Evolutionary conservation across 2,329 filamentous ascomycete genomes (phyloP).

Genomic region (Penicillium sp.): DNA sequence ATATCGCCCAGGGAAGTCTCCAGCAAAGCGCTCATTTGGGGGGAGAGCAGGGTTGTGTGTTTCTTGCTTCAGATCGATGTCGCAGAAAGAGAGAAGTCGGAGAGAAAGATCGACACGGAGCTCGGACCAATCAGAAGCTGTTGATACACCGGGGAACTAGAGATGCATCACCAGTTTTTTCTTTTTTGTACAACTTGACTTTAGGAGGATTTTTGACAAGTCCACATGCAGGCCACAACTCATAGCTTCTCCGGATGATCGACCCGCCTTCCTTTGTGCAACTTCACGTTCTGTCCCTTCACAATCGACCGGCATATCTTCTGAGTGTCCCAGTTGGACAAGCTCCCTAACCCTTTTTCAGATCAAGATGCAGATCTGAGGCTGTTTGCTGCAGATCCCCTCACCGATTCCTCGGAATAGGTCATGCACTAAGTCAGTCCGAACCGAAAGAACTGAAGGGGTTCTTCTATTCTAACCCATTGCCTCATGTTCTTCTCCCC

Average conservation of each 20-base stretch:
- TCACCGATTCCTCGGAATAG: conserved; percentile 12
- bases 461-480: neutral
- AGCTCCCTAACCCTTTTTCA: conserved; percentile 9
- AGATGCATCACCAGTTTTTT: neutral
- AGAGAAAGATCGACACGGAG: conserved; percentile 14
- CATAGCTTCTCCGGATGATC: conserved; percentile 21
- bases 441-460: conserved; percentile 1
- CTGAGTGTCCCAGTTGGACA: conserved; percentile 30
- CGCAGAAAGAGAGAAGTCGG: conserved; percentile 1
- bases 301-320: conserved; percentile 32
- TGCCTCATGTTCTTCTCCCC: neutral
- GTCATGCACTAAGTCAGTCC: conserved; percentile 15
- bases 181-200: neutral
- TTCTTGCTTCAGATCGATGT: neutral
- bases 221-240: conserved; percentile 6
- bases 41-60: neutral
- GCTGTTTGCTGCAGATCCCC: conserved; percentile 23
- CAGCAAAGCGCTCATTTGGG: conserved; percentile 81
- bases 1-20: conserved; percentile 94
- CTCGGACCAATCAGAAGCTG: conserved; percentile 19
- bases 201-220: conserved; percentile 6
- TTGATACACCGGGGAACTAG: conserved; percentile 4
- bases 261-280: conserved; percentile 30
- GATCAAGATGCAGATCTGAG: conserved; percentile 15
- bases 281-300: conserved; percentile 19